phyloP scores from a whole-genome alignment of 441 rosid genomes.

The Euphorbia celastroides region DNA sequence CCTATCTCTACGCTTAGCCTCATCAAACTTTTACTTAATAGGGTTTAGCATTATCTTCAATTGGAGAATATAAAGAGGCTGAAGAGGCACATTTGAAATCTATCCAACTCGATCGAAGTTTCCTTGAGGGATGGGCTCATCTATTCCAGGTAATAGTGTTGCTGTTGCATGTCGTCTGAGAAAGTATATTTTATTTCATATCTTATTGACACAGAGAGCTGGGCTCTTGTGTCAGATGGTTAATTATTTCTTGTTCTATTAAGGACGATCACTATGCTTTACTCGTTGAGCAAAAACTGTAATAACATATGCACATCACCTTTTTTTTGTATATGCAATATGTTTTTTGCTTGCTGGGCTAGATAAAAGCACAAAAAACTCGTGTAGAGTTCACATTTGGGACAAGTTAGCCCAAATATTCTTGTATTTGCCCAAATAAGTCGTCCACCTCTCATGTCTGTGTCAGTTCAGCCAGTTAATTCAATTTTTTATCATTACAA shows the following conservation, averaged over 20 bases:
- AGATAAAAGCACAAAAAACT: not conserved
- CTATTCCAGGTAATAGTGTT: constrained; percentile 62
- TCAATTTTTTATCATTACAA: not conserved
- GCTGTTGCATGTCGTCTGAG: constrained; percentile 9
- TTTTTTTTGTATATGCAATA: not conserved
- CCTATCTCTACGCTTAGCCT: constrained; percentile 16
- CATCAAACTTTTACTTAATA: constrained; percentile 27
- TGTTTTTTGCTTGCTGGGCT: not conserved
- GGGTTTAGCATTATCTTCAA: constrained; percentile 80
- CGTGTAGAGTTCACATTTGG: not conserved
- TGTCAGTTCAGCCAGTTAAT: not conserved
- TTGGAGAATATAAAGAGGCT: constrained; percentile 76
- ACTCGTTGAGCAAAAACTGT: not conserved
- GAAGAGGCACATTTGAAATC: constrained; percentile 90
- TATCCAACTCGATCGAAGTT: constrained; percentile 69
- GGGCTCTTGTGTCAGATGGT: not conserved
- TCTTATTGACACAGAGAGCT: not conserved
- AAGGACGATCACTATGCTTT: not conserved
- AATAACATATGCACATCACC: not conserved
- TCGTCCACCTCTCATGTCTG: not conserved
- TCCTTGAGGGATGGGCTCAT: constrained; percentile 95
- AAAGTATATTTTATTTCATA: constrained; percentile 1
- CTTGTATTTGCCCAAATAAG: not conserved
- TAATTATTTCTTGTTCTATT: not conserved
- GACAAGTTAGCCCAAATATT: not conserved